These are phyloP conservation scores for Cystofilobasidium capitatum DNA, from an alignment of 768 basidiomycete species.

Conservation along the genomic window DNA sequence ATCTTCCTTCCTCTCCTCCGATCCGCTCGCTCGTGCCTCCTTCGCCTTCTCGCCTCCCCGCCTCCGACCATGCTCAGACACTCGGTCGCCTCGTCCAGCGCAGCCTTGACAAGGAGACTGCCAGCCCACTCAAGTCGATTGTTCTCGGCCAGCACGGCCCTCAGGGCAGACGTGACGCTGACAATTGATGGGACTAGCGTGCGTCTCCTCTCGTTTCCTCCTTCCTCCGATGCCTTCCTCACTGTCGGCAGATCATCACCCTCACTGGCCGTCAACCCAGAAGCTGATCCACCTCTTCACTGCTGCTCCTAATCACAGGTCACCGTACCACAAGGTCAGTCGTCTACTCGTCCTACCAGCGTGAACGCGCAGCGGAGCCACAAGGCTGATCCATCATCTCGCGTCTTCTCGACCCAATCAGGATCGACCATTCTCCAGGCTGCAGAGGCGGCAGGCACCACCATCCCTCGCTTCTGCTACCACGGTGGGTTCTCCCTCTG, in stretches of 20 bases:
- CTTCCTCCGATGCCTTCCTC: not conserved
- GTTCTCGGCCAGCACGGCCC: constrained; percentile 33
- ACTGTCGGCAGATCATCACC: not conserved
- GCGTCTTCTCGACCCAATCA: constrained; percentile 3
- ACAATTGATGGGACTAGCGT: constrained; percentile 82
- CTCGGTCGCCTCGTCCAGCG: not conserved
- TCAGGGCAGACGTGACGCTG: constrained; percentile 55
- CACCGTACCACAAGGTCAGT: constrained; percentile 87
- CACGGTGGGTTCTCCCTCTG: constrained; percentile 22
- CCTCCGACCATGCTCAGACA: constrained; percentile 12
- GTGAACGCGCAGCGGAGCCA: too few relatives aligned
- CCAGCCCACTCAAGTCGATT: constrained; percentile 4
- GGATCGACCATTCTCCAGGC: constrained; percentile 30
- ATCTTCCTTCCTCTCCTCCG: not conserved
- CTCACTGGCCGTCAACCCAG: not conserved
- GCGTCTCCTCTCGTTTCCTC: not conserved
- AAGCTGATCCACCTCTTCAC: not conserved
- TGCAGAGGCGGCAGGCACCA: constrained; percentile 36
- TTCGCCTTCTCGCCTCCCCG: not conserved
- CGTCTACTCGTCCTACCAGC: too few relatives aligned
- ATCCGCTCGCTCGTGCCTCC: not conserved
- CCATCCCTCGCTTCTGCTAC: constrained; percentile 37
- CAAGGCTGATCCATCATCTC: too few relatives aligned
- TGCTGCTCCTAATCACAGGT: constrained; percentile 46
- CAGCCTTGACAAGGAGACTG: not conserved